Conservation (phyloP, 176 grass and related monocot genomes). For the Ampelocalamus luodianensis region DNA sequence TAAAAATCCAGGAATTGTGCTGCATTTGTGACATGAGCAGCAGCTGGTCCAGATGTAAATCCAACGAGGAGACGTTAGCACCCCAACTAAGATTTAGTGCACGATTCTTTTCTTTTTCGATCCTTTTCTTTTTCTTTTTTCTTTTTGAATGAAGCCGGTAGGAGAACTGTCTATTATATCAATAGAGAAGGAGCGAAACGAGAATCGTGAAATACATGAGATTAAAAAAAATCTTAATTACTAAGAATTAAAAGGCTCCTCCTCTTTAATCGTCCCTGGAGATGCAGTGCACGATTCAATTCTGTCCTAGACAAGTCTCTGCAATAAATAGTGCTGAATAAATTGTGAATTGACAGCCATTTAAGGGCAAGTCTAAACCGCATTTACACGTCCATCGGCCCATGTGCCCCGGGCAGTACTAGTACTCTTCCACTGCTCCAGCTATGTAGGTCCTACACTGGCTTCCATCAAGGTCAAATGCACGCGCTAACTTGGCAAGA, state of each 20-base stretch:
- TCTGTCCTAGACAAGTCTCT: background rate
- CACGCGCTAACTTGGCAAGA: constrained; percentile 25
- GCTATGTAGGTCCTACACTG: background rate
- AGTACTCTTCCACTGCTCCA: background rate
- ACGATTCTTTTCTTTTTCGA: too few species aligned
- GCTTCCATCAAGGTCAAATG: background rate
- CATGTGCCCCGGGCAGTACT: background rate
- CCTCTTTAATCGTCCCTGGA: too few species aligned
- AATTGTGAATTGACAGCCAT: constrained; percentile 21
- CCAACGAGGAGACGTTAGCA: too few species aligned
- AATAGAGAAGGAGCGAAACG: too few species aligned
- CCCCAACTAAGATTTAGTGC: too few species aligned
- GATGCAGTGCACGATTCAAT: background rate
- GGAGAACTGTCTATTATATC: too few species aligned
- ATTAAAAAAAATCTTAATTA: too few species aligned
- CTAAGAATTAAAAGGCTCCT: too few species aligned
- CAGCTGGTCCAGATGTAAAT: background rate
- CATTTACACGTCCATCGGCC: background rate
- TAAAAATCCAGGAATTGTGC: background rate
- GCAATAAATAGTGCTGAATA: background rate
- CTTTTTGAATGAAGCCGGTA: too few species aligned
- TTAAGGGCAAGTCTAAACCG: background rate
- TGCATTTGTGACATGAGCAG: background rate
- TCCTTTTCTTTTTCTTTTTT: too few species aligned
- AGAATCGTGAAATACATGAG: too few species aligned